Evolutionary conservation across 2,329 filamentous ascomycete genomes (phyloP).

Genomic region (Alternaria sp.): DNA sequence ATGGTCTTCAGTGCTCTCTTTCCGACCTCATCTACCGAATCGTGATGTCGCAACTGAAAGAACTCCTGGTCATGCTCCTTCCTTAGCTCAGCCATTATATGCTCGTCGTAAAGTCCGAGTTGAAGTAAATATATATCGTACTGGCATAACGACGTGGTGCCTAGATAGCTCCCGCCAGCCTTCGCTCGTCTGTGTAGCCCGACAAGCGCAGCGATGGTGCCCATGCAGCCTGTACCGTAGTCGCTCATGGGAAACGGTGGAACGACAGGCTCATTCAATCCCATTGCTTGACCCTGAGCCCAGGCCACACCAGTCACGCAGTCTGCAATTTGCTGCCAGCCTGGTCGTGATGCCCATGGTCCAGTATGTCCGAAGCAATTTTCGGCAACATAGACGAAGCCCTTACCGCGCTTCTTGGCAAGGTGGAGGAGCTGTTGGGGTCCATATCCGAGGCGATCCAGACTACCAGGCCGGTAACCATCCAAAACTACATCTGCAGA

Average conservation of each 20-base stretch:
- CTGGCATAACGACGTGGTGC: constrained; percentile 70
- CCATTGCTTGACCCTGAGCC: constrained; percentile 70
- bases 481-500: constrained; percentile 73
- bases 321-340: constrained; percentile 78
- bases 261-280: constrained; percentile 68
- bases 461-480: constrained; percentile 72
- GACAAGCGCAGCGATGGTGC: constrained; percentile 70
- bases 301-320: constrained; percentile 68
- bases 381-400: constrained; percentile 73
- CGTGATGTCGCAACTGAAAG: constrained; percentile 64
- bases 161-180: constrained; percentile 71
- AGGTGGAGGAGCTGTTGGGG: constrained; percentile 62
- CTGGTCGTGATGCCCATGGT: constrained; percentile 70
- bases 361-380: constrained; percentile 74
- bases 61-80: constrained; percentile 62
- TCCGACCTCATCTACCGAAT: constrained; percentile 72
- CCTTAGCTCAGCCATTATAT: constrained; percentile 63
- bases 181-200: constrained; percentile 70
- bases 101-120: constrained; percentile 64
- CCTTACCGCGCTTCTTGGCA: constrained; percentile 64
- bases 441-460: constrained; percentile 71
- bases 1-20: constrained; percentile 65
- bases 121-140: constrained; percentile 73
- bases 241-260: constrained; percentile 68
- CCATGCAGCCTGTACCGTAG: constrained; percentile 77